Conservation (phyloP, 306 rosid species). For the Glycine latifolia region DNA sequence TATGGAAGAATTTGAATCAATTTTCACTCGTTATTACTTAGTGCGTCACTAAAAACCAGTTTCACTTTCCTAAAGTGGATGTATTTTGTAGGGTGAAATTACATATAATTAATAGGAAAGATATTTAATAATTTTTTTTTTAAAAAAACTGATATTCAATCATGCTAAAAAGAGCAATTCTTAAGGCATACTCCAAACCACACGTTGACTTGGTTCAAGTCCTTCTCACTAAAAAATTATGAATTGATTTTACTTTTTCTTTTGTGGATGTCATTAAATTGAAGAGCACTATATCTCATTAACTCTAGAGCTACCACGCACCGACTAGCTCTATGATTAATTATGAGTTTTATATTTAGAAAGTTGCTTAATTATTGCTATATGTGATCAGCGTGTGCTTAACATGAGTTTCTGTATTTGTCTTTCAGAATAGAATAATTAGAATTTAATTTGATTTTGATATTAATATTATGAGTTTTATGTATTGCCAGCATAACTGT, state of each 20-base stretch:
- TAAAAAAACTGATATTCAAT: no score
- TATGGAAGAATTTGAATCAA: neutral
- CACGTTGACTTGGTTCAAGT: neutral
- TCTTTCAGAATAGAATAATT: no score
- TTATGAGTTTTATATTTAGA: neutral
- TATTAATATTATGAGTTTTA: no score
- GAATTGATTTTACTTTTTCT: neutral
- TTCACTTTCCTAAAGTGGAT: neutral
- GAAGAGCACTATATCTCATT: neutral
- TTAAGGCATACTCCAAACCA: neutral
- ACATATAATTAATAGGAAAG: neutral
- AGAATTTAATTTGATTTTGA: no score
- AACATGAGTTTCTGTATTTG: no score
- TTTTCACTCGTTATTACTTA: neutral
- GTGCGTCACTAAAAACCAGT: neutral
- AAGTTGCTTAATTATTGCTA: no score
- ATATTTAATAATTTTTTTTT: neutral
- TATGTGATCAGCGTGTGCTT: no score
- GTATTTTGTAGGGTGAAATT: no score
- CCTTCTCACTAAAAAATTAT: neutral
- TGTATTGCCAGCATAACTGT: no score
- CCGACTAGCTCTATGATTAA: neutral
- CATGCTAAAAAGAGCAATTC: neutral
- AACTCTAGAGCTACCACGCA: neutral
- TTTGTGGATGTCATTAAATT: neutral